Evolutionary conservation across 1,139 yeast genomes (phyloP), one percentile per base, ranked within the genome.

Genomic region (Geotrichum citri-aurantii): DNA sequence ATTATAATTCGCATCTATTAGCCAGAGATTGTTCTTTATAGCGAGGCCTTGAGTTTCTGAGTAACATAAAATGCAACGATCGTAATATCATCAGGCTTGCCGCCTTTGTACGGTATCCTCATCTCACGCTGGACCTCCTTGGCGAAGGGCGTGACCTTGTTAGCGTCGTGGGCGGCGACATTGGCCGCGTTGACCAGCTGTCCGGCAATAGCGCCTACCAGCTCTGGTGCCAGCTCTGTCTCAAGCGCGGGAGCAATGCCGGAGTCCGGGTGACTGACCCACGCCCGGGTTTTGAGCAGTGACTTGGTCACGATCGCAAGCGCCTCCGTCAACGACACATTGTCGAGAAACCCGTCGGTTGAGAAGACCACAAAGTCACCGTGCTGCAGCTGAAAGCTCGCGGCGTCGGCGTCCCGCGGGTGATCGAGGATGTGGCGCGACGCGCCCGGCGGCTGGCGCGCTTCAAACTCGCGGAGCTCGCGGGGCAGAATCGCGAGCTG

Each of bases 61-160:
- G 65, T 64, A 8, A 75, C 79, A 27, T 71, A 64, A 59, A 91
- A 82, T 67, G 88, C 79, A 1, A 92, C 85, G 17, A 88, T 83
- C 0, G 98, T 90, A 44, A 92, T 86, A 71, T 93, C 99, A 74
- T 93, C 99, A 57, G 91, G 95, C 73, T 93, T 93, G 29, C 98
- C 99, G 48, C 99, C 98, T 62, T 83, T 77, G 67, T 88, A 88
- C 2, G 92, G 84, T 52, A 87, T 73, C 62, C 81, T 77, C 56
- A 71, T 65, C 49, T 73, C 72, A 44, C 70, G 66, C 4, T 86
- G 79, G 58, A 89, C 77, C 65, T 88, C 95, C 69, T 87, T 92
- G 10, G 97, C 87, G 73, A 92, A 93, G 0, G 93, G 95, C 65
- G 95, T 86, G 27, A 93, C 91, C 68, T 81, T 87, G 59, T 81